phyloP scores from a whole-genome alignment of 805 yeast species.

The Saccharomycopsis sp. region DNA sequence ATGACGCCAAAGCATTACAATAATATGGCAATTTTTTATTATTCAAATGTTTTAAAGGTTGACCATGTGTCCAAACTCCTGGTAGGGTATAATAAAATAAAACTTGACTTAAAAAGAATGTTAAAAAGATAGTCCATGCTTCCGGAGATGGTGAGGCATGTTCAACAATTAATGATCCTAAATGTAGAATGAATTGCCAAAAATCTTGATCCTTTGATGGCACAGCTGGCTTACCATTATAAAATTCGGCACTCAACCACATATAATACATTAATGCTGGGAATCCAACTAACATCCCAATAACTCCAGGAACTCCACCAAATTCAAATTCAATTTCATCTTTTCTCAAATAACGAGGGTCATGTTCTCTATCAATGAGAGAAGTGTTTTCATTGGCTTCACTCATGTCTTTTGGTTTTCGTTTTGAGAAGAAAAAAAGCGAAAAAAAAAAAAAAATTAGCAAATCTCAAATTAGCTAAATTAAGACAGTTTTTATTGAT shows the following conservation, averaged over 20 bases:
- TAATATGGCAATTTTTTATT: slow-evolving; percentile 81
- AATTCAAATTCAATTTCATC: slow-evolving; percentile 75
- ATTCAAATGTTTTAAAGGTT: slow-evolving; percentile 77
- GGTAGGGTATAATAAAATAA: slow-evolving; percentile 78
- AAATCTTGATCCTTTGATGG: slow-evolving; percentile 55
- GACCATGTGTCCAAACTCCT: slow-evolving; percentile 93
- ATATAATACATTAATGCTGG: slow-evolving; percentile 93
- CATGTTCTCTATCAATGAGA: too few species aligned
- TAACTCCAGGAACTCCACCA: slow-evolving; percentile 87
- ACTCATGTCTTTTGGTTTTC: neutral
- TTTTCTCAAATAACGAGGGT: slow-evolving; percentile 30
- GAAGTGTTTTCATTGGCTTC: too few species aligned
- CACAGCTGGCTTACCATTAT: slow-evolving; percentile 63
- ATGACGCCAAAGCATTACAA: slow-evolving; percentile 86
- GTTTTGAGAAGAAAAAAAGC: neutral
- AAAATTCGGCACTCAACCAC: slow-evolving; percentile 87
- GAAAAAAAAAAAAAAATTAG: too few species aligned
- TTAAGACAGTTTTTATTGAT: too few species aligned
- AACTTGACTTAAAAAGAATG: slow-evolving; percentile 63
- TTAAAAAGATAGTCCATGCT: slow-evolving; percentile 66
- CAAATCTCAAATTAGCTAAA: too few species aligned
- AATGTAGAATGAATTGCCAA: slow-evolving; percentile 39
- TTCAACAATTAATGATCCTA: slow-evolving; percentile 39
- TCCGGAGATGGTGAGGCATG: slow-evolving; percentile 53
- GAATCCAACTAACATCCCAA: slow-evolving; percentile 88